Conservation (phyloP, 345 rosid species). For the Ceriops zippeliana region DNA sequence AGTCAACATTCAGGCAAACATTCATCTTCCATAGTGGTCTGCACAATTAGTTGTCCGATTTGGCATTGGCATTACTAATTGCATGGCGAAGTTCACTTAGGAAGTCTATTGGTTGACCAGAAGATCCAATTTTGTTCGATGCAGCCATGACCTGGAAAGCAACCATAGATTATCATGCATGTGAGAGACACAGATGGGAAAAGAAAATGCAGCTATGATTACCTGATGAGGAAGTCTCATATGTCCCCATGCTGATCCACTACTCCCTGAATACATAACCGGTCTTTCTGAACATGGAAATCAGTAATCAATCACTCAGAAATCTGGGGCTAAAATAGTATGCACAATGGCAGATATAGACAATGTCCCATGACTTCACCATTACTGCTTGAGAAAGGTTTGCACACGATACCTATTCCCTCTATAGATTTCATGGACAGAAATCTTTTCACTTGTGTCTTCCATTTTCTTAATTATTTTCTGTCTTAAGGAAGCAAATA, state of each 20-base stretch:
- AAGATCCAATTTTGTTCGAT: slow-evolving; percentile 29
- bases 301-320: not conserved
- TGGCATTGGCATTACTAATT: slow-evolving; percentile 34
- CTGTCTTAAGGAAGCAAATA: no score
- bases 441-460: no score
- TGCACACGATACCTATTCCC: no score
- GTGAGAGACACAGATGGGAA: not conserved
- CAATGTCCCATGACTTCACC: no score
- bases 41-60: slow-evolving; percentile 16
- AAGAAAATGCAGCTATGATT: not conserved
- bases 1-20: slow-evolving; percentile 7
- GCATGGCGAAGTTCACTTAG: slow-evolving; percentile 51
- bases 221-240: slow-evolving; percentile 70
- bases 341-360: no score
- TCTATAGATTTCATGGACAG: no score
- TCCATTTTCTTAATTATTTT: no score
- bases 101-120: slow-evolving; percentile 52
- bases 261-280: slow-evolving; percentile 49
- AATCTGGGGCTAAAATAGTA: no score
- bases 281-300: slow-evolving; percentile 51
- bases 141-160: slow-evolving; percentile 35
- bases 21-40: not conserved
- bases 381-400: no score
- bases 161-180: slow-evolving; percentile 7
- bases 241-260: slow-evolving; percentile 46